Percentiles rank a stretch among this genome's conserved stretches.
Conservation (phyloP, 2,329 filamentous ascomycete species). For the Cordyceps cicadae region DNA sequence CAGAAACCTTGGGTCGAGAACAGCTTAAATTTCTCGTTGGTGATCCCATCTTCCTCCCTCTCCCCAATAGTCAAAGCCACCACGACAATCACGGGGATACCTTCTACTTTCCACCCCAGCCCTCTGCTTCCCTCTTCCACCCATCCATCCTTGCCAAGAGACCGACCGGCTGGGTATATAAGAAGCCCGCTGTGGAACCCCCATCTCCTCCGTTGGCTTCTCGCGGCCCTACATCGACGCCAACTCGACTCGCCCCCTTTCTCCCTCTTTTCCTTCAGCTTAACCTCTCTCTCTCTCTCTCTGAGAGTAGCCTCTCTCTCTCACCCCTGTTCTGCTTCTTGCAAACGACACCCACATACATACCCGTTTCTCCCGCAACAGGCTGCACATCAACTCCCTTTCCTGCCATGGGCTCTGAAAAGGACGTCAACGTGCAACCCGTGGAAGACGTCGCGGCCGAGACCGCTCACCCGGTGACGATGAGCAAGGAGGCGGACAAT, state of each 20-base stretch:
- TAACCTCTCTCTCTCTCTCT: too few species aligned
- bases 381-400: neutral
- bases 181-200: conserved; percentile 5
- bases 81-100: neutral
- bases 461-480: neutral
- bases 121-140: neutral
- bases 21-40: conserved; percentile 9
- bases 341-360: neutral
- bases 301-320: neutral
- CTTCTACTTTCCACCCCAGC: neutral
- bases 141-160: neutral
- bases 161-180: neutral
- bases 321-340: neutral
- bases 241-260: neutral
- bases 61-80: neutral
- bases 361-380: neutral
- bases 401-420: conserved; percentile 15
- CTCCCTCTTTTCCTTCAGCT: neutral
- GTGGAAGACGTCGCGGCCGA: conserved; percentile 12
- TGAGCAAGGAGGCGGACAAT: conserved; percentile 13
- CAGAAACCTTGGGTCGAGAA: neutral
- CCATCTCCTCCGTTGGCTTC: neutral
- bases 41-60: neutral
- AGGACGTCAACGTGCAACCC: conserved; percentile 6
- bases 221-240: neutral